Percentiles rank a stretch among this genome's conserved stretches.
Conservation (phyloP, 2,329 filamentous ascomycete species). For the Aspergillus tamarii region DNA sequence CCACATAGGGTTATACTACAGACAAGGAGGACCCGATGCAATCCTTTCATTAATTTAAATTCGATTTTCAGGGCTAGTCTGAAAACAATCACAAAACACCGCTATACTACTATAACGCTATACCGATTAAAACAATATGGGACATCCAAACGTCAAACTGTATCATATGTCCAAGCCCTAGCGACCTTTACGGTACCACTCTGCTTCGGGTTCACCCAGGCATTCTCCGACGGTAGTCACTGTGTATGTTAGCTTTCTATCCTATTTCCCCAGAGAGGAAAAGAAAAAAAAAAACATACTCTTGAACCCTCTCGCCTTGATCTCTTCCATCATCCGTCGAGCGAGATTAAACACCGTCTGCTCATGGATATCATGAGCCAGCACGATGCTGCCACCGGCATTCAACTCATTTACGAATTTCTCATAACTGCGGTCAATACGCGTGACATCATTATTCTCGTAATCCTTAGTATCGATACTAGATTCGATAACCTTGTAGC, state of each 20-base stretch:
- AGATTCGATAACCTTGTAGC: slow-evolving; percentile 50
- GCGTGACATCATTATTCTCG: slow-evolving; percentile 34
- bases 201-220: slow-evolving; percentile 54
- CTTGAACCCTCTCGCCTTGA: slow-evolving; percentile 46
- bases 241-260: slow-evolving; percentile 14
- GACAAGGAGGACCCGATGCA: not conserved
- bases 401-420: slow-evolving; percentile 37
- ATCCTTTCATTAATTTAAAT: not conserved
- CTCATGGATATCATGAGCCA: slow-evolving; percentile 44
- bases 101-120: not conserved
- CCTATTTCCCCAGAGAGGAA: not conserved
- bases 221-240: slow-evolving; percentile 63
- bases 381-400: slow-evolving; percentile 35
- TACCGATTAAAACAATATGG: not conserved
- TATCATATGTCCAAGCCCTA: not conserved
- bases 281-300: slow-evolving; percentile 25
- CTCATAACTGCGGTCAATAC: slow-evolving; percentile 34
- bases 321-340: slow-evolving; percentile 38
- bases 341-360: slow-evolving; percentile 39
- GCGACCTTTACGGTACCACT: slow-evolving; percentile 52
- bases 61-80: not conserved
- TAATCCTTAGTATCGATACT: slow-evolving; percentile 51
- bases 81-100: not conserved
- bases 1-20: too few species aligned
- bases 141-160: not conserved